Evolutionary conservation across 2,329 filamentous ascomycete species (phyloP), one percentile per base, ranked within the genome.

Genomic region (Arthrobotrys entomopaga): DNA sequence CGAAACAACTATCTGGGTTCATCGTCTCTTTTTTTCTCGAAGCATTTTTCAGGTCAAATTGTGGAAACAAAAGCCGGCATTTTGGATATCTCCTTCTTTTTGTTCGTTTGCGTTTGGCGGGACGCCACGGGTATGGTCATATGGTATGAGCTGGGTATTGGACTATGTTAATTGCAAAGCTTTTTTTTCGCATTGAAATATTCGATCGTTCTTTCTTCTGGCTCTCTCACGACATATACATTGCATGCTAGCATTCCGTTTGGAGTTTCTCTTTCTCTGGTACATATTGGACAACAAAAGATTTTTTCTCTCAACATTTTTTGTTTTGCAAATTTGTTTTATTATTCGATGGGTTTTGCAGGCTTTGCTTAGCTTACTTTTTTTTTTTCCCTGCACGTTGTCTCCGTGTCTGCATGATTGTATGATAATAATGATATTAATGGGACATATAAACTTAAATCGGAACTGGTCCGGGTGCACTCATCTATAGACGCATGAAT

Each of bases 371-470:
- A 43, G 1, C 13, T 56, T 40, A 42, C 19, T 29, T 20, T 54
- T 19, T 56, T 40, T 52, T 29, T 29, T 20, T 54, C 20, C 8
- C n/a, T 57, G 15, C 6, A 8, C 29, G 1, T 50, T 40, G 38
- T 24, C 42, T 59, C n/a, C 40, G 24, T 61, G 11, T 24, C 40
- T 60, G 50, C 40, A 70, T 50, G 65, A 70, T 50, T 70, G 42
- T 70, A 70, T 70, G 65, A 70, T 58, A 57, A 50, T 70, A 70
- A 70, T 58, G 65, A 70, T 70, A 52, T 16, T 70, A 70, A 70
- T 63, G 65, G 50, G 58, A 56, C 40, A 20, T 46, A 46, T 15
- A 46, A 10, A n/a, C 42, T 46, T 15, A 19, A 46, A n/a, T n/a
- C n/a, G 42, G 42, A 15, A 46, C 11, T 34, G 10, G 7, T 34